Conservation (phyloP, 495 filamentous ascomycete species). For the Hypoxylon crocopeplum region DNA sequence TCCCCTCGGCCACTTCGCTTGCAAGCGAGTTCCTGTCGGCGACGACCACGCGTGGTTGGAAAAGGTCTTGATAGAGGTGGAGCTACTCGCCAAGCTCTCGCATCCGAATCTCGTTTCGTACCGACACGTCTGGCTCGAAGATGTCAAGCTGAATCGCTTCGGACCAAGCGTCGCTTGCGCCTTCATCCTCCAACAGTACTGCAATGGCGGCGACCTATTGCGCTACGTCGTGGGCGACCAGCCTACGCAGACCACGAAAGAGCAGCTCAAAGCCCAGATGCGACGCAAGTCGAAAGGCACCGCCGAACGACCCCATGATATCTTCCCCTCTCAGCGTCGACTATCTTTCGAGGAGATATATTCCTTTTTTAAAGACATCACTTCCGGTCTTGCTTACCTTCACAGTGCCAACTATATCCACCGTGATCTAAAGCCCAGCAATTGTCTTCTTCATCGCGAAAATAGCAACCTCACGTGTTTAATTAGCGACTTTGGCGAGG, state of each 20-base stretch:
- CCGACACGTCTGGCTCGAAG: slow-evolving; percentile 95
- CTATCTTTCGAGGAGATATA: slow-evolving; percentile 92
- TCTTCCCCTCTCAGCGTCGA: slow-evolving; percentile 59
- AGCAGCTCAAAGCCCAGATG: slow-evolving; percentile 86
- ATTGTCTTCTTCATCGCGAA: slow-evolving; percentile 86
- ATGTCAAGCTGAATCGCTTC: slow-evolving; percentile 81
- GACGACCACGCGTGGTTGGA: slow-evolving; percentile 95
- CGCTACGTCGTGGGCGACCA: slow-evolving; percentile 80
- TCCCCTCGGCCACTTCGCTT: slow-evolving; percentile 86
- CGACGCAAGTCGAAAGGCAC: slow-evolving; percentile 75
- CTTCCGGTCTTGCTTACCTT: slow-evolving; percentile 86
- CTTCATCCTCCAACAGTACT: slow-evolving; percentile 97
- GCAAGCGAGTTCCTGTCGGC: slow-evolving; percentile 94
- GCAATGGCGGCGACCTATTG: slow-evolving; percentile 92
- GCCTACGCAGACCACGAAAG: slow-evolving; percentile 65
- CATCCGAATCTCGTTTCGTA: slow-evolving; percentile 98
- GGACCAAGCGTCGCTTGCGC: slow-evolving; percentile 92
- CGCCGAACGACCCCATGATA: slow-evolving; percentile 49
- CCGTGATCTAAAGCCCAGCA: slow-evolving; percentile 93
- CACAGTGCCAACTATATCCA: slow-evolving; percentile 96
- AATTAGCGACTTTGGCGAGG: slow-evolving; percentile 97
- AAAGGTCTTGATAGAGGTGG: slow-evolving; percentile 90
- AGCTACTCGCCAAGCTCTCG: slow-evolving; percentile 85
- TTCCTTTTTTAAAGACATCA: slow-evolving; percentile 95
- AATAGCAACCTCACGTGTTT: slow-evolving; percentile 75